Conservation (phyloP, 495 filamentous ascomycete species). For the Hypoxylon trugodes region DNA sequence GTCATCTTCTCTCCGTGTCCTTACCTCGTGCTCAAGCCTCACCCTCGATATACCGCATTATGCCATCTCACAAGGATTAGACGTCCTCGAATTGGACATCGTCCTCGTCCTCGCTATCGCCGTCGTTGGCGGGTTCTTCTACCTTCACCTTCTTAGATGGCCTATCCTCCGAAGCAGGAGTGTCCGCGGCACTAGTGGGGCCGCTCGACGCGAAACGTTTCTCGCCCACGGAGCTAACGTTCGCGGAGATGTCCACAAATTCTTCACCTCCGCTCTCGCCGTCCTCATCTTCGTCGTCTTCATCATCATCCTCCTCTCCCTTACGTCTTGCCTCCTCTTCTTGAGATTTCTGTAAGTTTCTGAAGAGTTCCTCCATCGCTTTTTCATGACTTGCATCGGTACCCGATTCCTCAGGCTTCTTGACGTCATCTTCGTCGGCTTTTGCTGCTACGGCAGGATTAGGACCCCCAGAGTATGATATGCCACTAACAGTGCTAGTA, state of each 20-base stretch:
- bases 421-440: constrained; percentile 63
- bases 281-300: constrained; percentile 60
- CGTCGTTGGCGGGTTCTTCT: constrained; percentile 53
- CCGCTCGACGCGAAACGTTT: constrained; percentile 45
- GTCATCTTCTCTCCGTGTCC: neutral
- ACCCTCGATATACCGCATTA: neutral
- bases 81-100: constrained; percentile 75
- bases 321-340: constrained; percentile 55
- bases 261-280: constrained; percentile 54
- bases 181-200: constrained; percentile 46
- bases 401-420: constrained; percentile 40
- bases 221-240: constrained; percentile 34
- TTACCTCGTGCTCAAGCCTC: neutral
- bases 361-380: constrained; percentile 63
- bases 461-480: constrained; percentile 42
- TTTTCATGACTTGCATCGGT: constrained; percentile 51
- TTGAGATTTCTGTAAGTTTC: constrained; percentile 60
- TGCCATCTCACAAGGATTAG: constrained; percentile 8
- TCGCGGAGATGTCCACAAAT: constrained; percentile 45
- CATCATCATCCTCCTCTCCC: constrained; percentile 58
- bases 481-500: constrained; percentile 76
- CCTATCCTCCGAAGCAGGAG: constrained; percentile 52
- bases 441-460: constrained; percentile 58
- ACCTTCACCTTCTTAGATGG: constrained; percentile 65
- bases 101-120: constrained; percentile 63